These are phyloP conservation scores for Collybia nuda DNA, from an alignment of 768 basidiomycete genomes.

Conservation along the genomic window DNA sequence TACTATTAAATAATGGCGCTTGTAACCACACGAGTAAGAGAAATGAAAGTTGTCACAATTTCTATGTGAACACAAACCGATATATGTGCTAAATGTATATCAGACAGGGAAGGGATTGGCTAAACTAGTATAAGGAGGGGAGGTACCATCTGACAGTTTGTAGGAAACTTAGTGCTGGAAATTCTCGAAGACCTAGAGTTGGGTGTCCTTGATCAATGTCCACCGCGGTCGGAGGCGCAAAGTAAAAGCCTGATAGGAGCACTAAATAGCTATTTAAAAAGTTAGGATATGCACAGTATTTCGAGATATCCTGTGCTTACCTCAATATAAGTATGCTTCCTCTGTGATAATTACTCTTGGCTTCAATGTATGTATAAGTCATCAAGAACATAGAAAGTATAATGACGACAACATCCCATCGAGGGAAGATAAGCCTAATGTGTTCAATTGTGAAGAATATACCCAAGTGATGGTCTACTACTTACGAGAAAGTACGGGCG, in stretches of 20 bases:
- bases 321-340: constrained; percentile 94
- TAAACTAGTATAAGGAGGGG: constrained; percentile 21
- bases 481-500: constrained; percentile 92
- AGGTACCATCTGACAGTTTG: constrained; percentile 42
- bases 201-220: constrained; percentile 37
- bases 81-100: constrained; percentile 1
- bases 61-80: background rate
- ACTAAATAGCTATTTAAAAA: constrained; percentile 75
- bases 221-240: constrained; percentile 59
- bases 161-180: constrained; percentile 34
- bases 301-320: constrained; percentile 34
- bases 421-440: constrained; percentile 89
- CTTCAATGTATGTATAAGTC: constrained; percentile 99
- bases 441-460: constrained; percentile 2
- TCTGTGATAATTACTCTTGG: constrained; percentile 97
- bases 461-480: constrained; percentile 11
- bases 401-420: constrained; percentile 96
- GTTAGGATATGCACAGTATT: background rate
- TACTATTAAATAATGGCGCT: constrained; percentile 13
- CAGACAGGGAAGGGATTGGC: constrained; percentile 3
- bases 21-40: background rate
- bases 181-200: constrained; percentile 24
- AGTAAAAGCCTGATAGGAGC: constrained; percentile 89
- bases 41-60: background rate
- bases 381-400: constrained; percentile 96